Evolutionary conservation across 805 yeast species (phyloP).

Genomic region (Candida vartiovaarae): DNA sequence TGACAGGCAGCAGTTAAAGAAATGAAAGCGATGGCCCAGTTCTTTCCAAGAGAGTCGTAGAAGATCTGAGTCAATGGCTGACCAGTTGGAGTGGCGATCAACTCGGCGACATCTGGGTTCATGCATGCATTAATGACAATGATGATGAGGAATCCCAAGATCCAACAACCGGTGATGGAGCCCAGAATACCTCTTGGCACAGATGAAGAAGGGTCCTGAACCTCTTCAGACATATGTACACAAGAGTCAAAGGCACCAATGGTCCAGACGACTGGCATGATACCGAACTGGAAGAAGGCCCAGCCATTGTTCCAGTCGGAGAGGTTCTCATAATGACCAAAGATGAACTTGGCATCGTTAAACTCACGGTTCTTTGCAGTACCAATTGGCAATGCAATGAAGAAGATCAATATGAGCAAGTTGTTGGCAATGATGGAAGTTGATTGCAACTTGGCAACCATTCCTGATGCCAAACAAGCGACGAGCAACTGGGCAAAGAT

Average conservation of each 20-base stretch:
- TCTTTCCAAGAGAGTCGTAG: conserved; percentile 53
- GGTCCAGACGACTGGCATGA: conserved; percentile 69
- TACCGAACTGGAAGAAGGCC: conserved; percentile 40
- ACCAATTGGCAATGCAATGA: conserved; percentile 56
- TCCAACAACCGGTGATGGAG: conserved; percentile 46
- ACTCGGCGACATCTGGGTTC: conserved; percentile 33
- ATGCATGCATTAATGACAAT: conserved; percentile 53
- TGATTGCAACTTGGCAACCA: conserved; percentile 49
- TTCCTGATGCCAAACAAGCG: conserved; percentile 46
- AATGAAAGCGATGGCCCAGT: conserved; percentile 65
- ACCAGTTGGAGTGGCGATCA: conserved; percentile 41
- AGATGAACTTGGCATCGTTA: conserved; percentile 46
- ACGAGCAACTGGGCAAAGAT: conserved; percentile 39
- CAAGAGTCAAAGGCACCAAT: conserved; percentile 68
- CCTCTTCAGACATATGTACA: conserved; percentile 68
- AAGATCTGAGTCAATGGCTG: conserved; percentile 62
- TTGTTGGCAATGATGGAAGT: conserved; percentile 46
- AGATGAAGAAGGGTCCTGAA: conserved; percentile 50
- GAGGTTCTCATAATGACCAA: conserved; percentile 41
- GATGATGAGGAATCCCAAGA: conserved; percentile 49
- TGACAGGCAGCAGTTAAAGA: conserved; percentile 51
- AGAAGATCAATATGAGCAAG: conserved; percentile 35
- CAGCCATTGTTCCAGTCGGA: conserved; percentile 54
- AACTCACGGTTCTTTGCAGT: conserved; percentile 24
- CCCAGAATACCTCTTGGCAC: conserved; percentile 61